phyloP scores from a whole-genome alignment of 169 alveolate species.

The Cryptosporidium meleagridis region DNA sequence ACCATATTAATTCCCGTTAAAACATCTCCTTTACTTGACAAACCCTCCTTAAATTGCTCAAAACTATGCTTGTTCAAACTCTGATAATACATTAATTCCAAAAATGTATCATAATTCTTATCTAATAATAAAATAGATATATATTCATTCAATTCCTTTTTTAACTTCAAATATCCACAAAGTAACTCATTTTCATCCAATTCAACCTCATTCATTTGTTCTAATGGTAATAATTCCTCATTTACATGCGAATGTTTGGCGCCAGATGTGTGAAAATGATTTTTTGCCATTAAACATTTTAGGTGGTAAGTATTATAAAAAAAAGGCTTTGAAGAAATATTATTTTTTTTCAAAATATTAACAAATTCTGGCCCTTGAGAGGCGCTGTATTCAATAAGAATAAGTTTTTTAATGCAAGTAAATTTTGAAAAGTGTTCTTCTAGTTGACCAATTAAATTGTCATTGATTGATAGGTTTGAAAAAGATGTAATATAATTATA shows the following conservation, averaged over 20 bases:
- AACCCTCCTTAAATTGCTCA: not conserved
- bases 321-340: not conserved
- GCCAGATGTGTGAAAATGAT: not conserved
- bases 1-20: not conserved
- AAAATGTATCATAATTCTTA: not conserved
- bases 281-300: not conserved
- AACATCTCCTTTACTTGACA: not conserved
- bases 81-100: conserved; percentile 5
- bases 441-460: not conserved
- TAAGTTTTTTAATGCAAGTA: not conserved
- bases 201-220: not conserved
- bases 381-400: not conserved
- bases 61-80: not conserved
- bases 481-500: conserved; percentile 8
- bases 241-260: not conserved
- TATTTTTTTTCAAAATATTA: not conserved
- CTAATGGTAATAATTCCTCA: too few species aligned
- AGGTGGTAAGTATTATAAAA: not conserved
- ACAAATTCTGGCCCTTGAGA: not conserved
- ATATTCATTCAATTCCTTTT: not conserved
- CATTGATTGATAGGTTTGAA: not conserved
- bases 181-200: not conserved
- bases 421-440: not conserved
- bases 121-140: not conserved
- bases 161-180: not conserved